These are phyloP conservation scores for Copromyces sp. DNA, from an alignment of 495 filamentous ascomycete species.

Conservation along the genomic window DNA sequence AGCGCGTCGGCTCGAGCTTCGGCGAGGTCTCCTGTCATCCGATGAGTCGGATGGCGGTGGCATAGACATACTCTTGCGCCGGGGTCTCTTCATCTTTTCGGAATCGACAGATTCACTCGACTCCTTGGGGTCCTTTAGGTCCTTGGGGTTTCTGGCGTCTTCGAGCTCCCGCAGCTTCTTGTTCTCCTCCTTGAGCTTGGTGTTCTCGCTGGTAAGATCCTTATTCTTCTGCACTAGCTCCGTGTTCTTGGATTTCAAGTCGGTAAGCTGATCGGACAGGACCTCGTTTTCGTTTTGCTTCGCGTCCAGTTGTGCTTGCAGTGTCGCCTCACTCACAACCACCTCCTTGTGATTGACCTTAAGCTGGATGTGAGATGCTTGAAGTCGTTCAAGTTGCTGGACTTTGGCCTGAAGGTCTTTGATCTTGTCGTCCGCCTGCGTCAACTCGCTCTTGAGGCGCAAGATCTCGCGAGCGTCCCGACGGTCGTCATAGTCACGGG, in stretches of 20 bases:
- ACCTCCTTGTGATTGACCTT: constrained; percentile 33
- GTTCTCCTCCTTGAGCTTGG: constrained; percentile 73
- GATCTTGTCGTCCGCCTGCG: constrained; percentile 11
- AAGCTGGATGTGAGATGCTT: constrained; percentile 46
- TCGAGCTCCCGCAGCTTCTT: constrained; percentile 71
- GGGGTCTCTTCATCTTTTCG: constrained; percentile 4
- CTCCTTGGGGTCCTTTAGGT: background rate
- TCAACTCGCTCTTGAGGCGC: constrained; percentile 13
- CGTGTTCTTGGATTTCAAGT: constrained; percentile 26
- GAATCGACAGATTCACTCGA: background rate
- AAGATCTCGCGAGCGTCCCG: constrained; percentile 13
- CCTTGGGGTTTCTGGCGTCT: constrained; percentile 41
- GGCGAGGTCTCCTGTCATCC: constrained; percentile 20
- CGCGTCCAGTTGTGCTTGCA: constrained; percentile 78
- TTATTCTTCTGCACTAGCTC: constrained; percentile 82
- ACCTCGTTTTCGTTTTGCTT: constrained; percentile 71
- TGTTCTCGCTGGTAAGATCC: constrained; percentile 75
- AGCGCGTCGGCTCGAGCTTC: constrained; percentile 17
- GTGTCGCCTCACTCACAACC: constrained; percentile 53
- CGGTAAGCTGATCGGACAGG: constrained; percentile 3
- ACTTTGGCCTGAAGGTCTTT: constrained; percentile 1
- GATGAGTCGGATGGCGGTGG: constrained; percentile 11
- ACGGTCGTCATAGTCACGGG: constrained; percentile 14
- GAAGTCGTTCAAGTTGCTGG: constrained; percentile 7
- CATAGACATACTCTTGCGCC: background rate